phyloP scores from a whole-genome alignment of 2,329 filamentous ascomycete species.

The Fusarium gaditjirri region DNA sequence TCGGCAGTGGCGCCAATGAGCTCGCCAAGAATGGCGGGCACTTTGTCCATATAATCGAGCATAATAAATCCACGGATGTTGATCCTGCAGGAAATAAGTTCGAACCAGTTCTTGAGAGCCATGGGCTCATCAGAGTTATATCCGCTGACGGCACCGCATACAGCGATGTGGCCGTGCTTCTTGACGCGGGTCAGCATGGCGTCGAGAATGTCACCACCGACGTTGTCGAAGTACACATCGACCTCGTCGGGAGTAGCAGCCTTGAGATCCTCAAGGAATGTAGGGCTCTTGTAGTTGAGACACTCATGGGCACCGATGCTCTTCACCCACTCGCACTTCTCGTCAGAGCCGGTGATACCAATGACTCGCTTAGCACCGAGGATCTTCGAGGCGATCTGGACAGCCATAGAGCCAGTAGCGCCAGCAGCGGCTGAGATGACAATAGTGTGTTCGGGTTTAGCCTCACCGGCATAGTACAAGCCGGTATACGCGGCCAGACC shows the following conservation, averaged over 20 bases:
- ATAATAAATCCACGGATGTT: constrained; percentile 44
- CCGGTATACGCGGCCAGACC: constrained; percentile 44
- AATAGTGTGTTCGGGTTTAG: constrained; percentile 45
- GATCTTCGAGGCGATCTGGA: constrained; percentile 45
- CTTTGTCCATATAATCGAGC: constrained; percentile 46
- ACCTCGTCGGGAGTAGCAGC: constrained; percentile 43
- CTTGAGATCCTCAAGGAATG: constrained; percentile 43
- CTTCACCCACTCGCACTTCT: constrained; percentile 46
- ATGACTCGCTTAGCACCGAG: constrained; percentile 45
- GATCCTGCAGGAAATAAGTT: constrained; percentile 43
- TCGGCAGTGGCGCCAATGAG: constrained; percentile 45
- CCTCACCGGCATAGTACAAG: constrained; percentile 39
- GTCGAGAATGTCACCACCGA: constrained; percentile 43
- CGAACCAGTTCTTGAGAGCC: constrained; percentile 45
- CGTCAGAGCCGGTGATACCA: constrained; percentile 44
- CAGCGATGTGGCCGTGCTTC: constrained; percentile 41
- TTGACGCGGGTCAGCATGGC: constrained; percentile 46
- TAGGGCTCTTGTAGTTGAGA: constrained; percentile 47
- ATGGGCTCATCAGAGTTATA: constrained; percentile 46
- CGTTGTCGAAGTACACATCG: constrained; percentile 47
- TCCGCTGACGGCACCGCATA: constrained; percentile 42
- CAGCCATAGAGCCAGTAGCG: constrained; percentile 45
- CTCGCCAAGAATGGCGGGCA: constrained; percentile 41
- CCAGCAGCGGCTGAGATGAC: constrained; percentile 46
- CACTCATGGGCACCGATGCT: constrained; percentile 44